Conservation (phyloP, 192 early-diverging fungal genomes). For the Rhizoclosmatium sp. region DNA sequence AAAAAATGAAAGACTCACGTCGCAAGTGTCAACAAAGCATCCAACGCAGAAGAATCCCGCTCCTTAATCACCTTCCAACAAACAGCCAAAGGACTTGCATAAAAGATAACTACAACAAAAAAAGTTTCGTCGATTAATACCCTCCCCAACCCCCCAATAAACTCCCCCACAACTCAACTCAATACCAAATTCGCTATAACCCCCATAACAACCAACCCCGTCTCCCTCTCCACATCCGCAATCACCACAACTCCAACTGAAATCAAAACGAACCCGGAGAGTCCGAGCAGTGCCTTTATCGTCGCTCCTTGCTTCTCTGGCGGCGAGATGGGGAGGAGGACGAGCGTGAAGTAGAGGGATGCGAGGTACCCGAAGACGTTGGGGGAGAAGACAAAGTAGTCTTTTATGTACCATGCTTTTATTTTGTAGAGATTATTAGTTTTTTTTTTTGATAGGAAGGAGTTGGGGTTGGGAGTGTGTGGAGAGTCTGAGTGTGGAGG, state of each 20-base stretch:
- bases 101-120: constrained; percentile 11
- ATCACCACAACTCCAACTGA: neutral
- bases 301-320: neutral
- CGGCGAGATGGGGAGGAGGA: neutral
- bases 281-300: neutral
- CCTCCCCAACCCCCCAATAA: neutral
- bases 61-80: neutral
- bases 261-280: neutral
- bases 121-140: neutral
- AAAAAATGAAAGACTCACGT: neutral
- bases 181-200: neutral
- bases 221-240: neutral
- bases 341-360: neutral
- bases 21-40: neutral
- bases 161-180: neutral
- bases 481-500: neutral
- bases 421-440: neutral
- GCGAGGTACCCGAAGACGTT: neutral
- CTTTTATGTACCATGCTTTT: constrained; percentile 1
- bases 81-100: constrained; percentile 9
- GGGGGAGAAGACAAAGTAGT: constrained; percentile 22
- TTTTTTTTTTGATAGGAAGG: no score
- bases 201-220: constrained; percentile 3
- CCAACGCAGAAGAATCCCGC: neutral
- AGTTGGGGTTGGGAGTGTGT: neutral